Percentiles rank a stretch among this genome's conserved stretches.
These are phyloP conservation scores for Kwoniella botswanensis DNA, from an alignment of 768 basidiomycete species.

Conservation along the genomic window DNA sequence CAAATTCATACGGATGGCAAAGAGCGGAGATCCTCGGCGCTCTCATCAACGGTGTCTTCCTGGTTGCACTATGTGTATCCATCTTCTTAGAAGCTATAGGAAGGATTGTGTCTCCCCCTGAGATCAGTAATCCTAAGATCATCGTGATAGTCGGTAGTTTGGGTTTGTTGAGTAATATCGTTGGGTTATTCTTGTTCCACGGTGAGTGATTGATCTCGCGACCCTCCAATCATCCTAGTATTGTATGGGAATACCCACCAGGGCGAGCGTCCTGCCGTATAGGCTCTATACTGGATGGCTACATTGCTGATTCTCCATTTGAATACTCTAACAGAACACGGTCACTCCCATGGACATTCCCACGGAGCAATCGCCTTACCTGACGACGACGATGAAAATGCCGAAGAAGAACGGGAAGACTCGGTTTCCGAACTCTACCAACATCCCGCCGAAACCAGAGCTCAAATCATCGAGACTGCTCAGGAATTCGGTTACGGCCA, in stretches of 20 bases:
- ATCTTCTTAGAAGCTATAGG: constrained; percentile 90
- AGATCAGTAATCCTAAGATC: constrained; percentile 84
- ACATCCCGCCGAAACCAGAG: constrained; percentile 62
- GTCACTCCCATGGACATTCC: constrained; percentile 65
- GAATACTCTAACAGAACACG: constrained; percentile 64
- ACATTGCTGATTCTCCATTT: background rate
- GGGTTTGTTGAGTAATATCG: constrained; percentile 86
- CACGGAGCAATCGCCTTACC: constrained; percentile 46
- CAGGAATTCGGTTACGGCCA: constrained; percentile 68
- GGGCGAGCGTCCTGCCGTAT: no score
- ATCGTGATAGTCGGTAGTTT: constrained; percentile 88
- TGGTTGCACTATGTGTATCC: constrained; percentile 94
- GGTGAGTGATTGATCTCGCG: constrained; percentile 62
- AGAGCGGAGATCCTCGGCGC: constrained; percentile 95
- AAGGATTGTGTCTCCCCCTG: constrained; percentile 82
- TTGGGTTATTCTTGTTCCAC: constrained; percentile 93
- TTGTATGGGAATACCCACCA: no score
- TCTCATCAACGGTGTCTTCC: constrained; percentile 93
- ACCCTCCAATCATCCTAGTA: background rate
- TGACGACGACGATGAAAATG: constrained; percentile 23
- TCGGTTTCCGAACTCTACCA: constrained; percentile 69
- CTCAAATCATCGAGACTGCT: constrained; percentile 71
- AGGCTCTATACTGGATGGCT: no score
- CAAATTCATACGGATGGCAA: constrained; percentile 99
- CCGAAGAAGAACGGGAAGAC: constrained; percentile 43